Base-by-base conservation (phyloP, 139 green algal genomes). In the Yamagishiella unicocca region DNA sequence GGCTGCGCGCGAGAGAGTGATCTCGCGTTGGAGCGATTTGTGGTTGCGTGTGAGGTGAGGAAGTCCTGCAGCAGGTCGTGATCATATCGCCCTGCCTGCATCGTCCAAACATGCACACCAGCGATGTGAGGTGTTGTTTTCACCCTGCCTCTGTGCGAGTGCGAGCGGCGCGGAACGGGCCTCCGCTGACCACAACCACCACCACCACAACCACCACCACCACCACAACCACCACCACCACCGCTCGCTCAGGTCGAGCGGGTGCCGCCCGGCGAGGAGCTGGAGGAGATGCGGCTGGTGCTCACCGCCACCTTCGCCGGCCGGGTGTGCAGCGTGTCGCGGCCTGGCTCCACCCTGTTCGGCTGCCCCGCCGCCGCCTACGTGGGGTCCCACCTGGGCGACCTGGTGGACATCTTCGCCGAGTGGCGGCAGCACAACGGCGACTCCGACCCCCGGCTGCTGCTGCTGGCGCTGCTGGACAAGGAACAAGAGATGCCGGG, bases 331-430 rank as follows among this genome's bases (percentile, higher is more conserved):
- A 19, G 4, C 1, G 43, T 86, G 42, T 9, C 2, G 2, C 42
- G 40, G 0, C 62, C 62, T 5, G 80, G 46, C 43, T 50, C 43
- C 35, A 2, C 6, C 14, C n/a, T 76, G 31, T 86, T 86, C 14
- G 80, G 58, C 45, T 86, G 76, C 45, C 80, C 62, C 62, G 17
- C 42, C 80, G 38, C 25, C 4, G 24, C 5, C 4, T 42, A 77
- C 62, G 29, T 66, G n/a, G 80, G 67, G 14, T 19, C 27, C 62
- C 35, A 7, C n/a, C 61, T 90, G 58, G 61, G 27, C 35, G 67
- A 90, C 43, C 35, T 79, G 0, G 31, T 90, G 27, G 87, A 90
- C 33, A 33, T 90, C 31, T 87, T 90, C 46, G 8, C 7, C 1
- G 87, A 84, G 0, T 90, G 87, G 80, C n/a, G 42, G 8, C 21